Base-by-base conservation (phyloP, 1,139 yeast species). In the Nematodospora anomalae region DNA sequence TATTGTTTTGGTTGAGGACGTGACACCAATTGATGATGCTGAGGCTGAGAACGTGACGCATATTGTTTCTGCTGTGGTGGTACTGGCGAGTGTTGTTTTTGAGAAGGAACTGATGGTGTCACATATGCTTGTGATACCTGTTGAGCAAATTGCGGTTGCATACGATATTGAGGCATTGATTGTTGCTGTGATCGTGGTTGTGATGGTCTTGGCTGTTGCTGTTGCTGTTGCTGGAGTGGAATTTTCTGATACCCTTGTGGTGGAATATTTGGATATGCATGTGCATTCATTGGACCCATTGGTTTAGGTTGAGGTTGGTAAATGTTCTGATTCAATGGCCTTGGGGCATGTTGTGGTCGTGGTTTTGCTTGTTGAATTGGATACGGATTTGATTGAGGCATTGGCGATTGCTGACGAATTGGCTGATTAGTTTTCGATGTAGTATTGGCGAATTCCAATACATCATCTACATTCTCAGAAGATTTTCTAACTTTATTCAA, bases 131-230 rank as follows among this genome's bases (percentile, higher is more conserved):
- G 21, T 18, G 21, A 18, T 8, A 8, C 21, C 6, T 18, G 21
- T 18, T 18, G 21, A 18, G 21, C 21, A 18, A 6, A 18, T 18
- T 18, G 41, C 26, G 20, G 35, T 15, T 23, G 33, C 15, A 28
- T 41, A 18, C 22, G 30, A 28, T 35, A 45, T 6, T 36, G 42
- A 21, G 36, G 45, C 8, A 32, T 43, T 8, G 16, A 36, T 12
- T 35, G 37, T 26, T 27, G 41, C 15, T 29, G 45, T n/a, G n/a
- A n/a, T 26, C 37, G 44, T 16, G 28, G 42, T 13, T 36, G 37
- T 11, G 23, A 85, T 16, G 29, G 31, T 20, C n/a, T 18, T 10
- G 16, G 32, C 22, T 33, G 46, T 15, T 25, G 40, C 25, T 11
- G 36, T 28, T 11, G 30, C 16, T 21, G 27, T 30, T 26, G 41